Evolutionary conservation across 2,329 filamentous ascomycete species (phyloP).

Genomic region (Paecilomyces formosus): DNA sequence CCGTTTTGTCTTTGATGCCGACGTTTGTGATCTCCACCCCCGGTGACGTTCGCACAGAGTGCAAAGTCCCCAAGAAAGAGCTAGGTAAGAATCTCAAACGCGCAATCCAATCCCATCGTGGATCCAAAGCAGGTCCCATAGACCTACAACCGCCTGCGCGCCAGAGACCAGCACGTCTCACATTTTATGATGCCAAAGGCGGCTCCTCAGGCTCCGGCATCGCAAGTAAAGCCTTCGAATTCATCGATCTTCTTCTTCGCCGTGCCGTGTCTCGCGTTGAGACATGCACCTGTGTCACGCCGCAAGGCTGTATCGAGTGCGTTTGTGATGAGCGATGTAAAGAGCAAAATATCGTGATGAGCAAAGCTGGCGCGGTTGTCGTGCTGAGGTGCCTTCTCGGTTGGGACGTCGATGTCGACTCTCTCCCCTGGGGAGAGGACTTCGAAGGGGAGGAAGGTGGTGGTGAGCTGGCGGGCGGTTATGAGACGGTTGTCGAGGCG

Average conservation of each 20-base stretch:
- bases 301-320: slow-evolving; percentile 79
- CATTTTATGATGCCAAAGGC: slow-evolving; percentile 93
- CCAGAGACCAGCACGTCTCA: slow-evolving; percentile 80
- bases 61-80: slow-evolving; percentile 83
- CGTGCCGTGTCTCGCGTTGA: slow-evolving; percentile 72
- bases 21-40: slow-evolving; percentile 86
- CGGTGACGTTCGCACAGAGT: slow-evolving; percentile 89
- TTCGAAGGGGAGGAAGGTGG: slow-evolving; percentile 68
- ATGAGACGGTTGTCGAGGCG: slow-evolving; percentile 77
- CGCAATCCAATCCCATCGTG: slow-evolving; percentile 17
- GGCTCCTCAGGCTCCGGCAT: slow-evolving; percentile 78
- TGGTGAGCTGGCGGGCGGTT: slow-evolving; percentile 56
- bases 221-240: slow-evolving; percentile 88
- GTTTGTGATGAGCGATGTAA: slow-evolving; percentile 79
- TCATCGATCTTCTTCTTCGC: slow-evolving; percentile 68
- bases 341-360: slow-evolving; percentile 85
- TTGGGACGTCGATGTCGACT: slow-evolving; percentile 71
- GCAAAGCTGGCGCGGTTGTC: slow-evolving; percentile 78
- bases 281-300: slow-evolving; percentile 59
- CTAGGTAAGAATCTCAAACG: slow-evolving; percentile 54
- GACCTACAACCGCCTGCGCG: slow-evolving; percentile 37
- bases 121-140: slow-evolving; percentile 1
- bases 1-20: slow-evolving; percentile 76
- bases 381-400: slow-evolving; percentile 70
- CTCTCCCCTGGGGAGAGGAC: slow-evolving; percentile 79